Conservation (phyloP, 331 rosid species). For the Ulmus americana region DNA sequence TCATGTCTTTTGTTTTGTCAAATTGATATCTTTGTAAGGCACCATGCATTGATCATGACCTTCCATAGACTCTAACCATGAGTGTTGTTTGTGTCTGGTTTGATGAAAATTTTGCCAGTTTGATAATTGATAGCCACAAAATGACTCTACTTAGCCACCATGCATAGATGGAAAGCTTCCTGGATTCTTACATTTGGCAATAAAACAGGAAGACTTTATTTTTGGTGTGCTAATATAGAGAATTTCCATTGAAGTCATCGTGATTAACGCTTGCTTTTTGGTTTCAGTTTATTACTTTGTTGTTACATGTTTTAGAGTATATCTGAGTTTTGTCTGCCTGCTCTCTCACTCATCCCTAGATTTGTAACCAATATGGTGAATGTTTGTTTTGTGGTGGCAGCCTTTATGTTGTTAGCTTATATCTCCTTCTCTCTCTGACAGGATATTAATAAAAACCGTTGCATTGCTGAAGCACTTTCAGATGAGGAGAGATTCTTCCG, state of each 20-base stretch:
- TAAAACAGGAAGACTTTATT: background rate
- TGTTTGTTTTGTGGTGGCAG: background rate
- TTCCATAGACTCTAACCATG: background rate
- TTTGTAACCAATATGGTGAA: background rate
- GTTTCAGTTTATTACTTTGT: background rate
- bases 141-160: background rate
- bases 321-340: background rate
- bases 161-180: background rate
- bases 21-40: background rate
- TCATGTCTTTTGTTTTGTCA: background rate
- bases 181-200: background rate
- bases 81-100: background rate
- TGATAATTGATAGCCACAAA: background rate
- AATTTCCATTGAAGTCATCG: background rate
- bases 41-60: background rate
- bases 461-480: conserved; percentile 37
- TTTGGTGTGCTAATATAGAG: background rate
- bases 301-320: background rate
- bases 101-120: background rate
- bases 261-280: background rate
- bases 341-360: background rate
- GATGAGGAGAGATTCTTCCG: conserved; percentile 35
- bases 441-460: conserved; percentile 33
- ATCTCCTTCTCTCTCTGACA: conserved; percentile 5
- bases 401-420: background rate